A percentile compares a stretch with the other conserved stretches of the same genome.
These are phyloP conservation scores for Xylariaceae sp. DNA, from an alignment of 2,329 filamentous ascomycete species.

Conservation along the genomic window DNA sequence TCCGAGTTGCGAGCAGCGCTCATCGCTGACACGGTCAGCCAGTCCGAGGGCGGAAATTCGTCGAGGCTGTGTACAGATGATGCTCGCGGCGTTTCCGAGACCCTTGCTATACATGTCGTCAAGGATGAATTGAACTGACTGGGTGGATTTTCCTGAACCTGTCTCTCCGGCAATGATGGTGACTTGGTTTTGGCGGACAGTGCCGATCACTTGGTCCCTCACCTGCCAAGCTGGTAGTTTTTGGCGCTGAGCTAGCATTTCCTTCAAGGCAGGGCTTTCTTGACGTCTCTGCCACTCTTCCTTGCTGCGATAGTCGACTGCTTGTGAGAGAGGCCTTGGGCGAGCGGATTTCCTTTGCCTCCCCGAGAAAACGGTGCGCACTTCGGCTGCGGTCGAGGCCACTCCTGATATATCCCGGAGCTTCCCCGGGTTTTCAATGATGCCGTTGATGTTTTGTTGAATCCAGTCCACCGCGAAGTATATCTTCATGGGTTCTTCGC, in stretches of 20 bases:
- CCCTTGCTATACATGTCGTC: slow-evolving; percentile 77
- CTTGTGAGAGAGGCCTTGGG: slow-evolving; percentile 57
- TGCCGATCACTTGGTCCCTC: slow-evolving; percentile 65
- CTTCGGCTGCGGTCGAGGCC: slow-evolving; percentile 57
- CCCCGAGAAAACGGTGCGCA: slow-evolving; percentile 24
- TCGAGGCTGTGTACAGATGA: slow-evolving; percentile 91
- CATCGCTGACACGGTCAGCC: slow-evolving; percentile 89
- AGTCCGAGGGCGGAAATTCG: slow-evolving; percentile 90
- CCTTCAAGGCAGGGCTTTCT: slow-evolving; percentile 54
- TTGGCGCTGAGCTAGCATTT: slow-evolving; percentile 67
- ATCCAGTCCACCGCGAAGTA: slow-evolving; percentile 90
- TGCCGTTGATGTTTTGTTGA: slow-evolving; percentile 72
- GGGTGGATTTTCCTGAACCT: slow-evolving; percentile 92
- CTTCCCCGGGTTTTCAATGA: slow-evolving; percentile 77
- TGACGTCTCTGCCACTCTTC: slow-evolving; percentile 67
- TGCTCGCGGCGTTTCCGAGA: slow-evolving; percentile 72
- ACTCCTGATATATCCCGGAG: slow-evolving; percentile 79
- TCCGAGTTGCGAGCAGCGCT: slow-evolving; percentile 73
- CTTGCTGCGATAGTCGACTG: slow-evolving; percentile 49
- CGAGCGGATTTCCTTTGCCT: slow-evolving; percentile 34
- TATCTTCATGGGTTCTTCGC: slow-evolving; percentile 81
- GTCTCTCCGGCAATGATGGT: slow-evolving; percentile 97
- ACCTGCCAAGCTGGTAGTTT: slow-evolving; percentile 83
- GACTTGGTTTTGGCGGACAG: slow-evolving; percentile 72
- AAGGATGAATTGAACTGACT: slow-evolving; percentile 91